phyloP scores from a whole-genome alignment of 2,329 filamentous ascomycete genomes.

The Cytospora paraplurivora region DNA sequence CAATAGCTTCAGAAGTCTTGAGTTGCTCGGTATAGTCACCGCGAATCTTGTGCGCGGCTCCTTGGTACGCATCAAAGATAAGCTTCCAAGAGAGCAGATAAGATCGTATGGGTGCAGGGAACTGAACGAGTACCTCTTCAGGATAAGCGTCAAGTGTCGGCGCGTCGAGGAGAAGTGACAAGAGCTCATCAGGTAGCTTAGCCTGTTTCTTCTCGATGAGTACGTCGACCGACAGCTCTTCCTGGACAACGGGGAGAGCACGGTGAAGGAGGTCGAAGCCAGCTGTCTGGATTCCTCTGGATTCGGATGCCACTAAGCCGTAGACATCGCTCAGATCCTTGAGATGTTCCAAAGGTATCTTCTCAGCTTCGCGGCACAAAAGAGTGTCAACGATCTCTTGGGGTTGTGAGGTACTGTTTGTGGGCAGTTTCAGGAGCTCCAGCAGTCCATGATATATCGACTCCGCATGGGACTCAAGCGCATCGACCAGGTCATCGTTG shows the following conservation, averaged over 20 bases:
- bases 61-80: constrained; percentile 81
- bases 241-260: constrained; percentile 76
- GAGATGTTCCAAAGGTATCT: constrained; percentile 63
- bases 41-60: constrained; percentile 79
- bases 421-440: constrained; percentile 59
- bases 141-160: constrained; percentile 70
- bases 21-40: constrained; percentile 79
- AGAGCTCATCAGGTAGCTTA: constrained; percentile 77
- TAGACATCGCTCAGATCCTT: constrained; percentile 71
- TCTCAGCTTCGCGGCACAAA: constrained; percentile 68
- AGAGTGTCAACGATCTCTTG: constrained; percentile 74
- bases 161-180: constrained; percentile 79
- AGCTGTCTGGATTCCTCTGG: constrained; percentile 73
- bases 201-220: constrained; percentile 72
- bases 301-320: constrained; percentile 73
- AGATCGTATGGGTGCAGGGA: constrained; percentile 70
- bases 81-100: constrained; percentile 91
- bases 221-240: constrained; percentile 78
- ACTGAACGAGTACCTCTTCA: constrained; percentile 65
- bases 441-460: constrained; percentile 61
- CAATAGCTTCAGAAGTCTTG: constrained; percentile 70
- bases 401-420: constrained; percentile 59
- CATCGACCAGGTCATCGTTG: constrained; percentile 85
- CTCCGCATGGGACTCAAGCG: constrained; percentile 62
- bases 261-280: constrained; percentile 80